Conservation (phyloP, 495 filamentous ascomycete genomes). For the Acidomyces sp. region DNA sequence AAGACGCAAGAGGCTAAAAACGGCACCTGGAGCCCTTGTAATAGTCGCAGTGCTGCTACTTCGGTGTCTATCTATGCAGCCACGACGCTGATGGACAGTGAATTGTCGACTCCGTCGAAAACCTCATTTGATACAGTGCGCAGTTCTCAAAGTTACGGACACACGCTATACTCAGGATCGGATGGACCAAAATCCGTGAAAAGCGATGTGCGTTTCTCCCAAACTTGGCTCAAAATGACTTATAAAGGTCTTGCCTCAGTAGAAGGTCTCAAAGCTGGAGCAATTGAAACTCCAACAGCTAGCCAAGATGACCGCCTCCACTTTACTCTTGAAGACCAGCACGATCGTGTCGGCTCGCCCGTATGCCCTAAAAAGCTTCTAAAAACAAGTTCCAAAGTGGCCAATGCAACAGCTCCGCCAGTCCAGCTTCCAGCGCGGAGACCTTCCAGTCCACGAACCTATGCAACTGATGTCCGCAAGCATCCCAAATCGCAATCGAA, state of each 20-base stretch:
- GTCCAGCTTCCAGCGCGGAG: too few species aligned
- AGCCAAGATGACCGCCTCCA: too few species aligned
- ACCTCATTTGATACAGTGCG: conserved; percentile 2
- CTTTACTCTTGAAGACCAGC: too few species aligned
- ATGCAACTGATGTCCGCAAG: too few species aligned
- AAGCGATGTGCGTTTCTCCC: not conserved
- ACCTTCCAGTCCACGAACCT: too few species aligned
- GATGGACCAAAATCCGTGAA: not conserved
- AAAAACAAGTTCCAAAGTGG: too few species aligned
- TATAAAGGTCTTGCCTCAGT: not conserved
- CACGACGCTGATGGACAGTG: not conserved
- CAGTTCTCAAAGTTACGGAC: not conserved
- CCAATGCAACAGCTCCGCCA: too few species aligned
- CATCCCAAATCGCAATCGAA: not conserved
- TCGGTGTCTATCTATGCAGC: not conserved
- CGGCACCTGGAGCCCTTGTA: not conserved
- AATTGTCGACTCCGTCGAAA: not conserved
- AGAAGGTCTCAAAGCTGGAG: not conserved
- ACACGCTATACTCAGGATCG: not conserved
- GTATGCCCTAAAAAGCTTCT: too few species aligned
- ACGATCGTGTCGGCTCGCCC: too few species aligned
- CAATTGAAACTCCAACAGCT: not conserved
- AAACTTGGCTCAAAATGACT: not conserved
- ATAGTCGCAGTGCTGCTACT: not conserved
- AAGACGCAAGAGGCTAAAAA: not conserved